Base-by-base conservation (phyloP, 2,329 filamentous ascomycete genomes). In the Alternaria conjuncta region DNA sequence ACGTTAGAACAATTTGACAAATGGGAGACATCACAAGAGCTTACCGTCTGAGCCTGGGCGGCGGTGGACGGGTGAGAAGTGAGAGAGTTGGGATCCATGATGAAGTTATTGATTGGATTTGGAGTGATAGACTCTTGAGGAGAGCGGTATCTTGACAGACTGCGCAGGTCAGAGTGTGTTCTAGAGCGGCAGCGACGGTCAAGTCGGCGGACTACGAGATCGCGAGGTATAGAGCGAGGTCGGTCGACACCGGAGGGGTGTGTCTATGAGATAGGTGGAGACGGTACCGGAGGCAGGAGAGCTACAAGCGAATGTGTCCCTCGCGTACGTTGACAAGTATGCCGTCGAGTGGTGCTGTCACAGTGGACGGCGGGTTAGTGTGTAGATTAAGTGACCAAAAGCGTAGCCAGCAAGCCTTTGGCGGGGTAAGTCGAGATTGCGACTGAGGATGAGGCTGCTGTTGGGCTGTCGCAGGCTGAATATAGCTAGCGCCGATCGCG, bases 231-330 rank as follows among this genome's bases (percentile, higher is more conserved):
- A 64, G 45, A 65, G 74, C 75, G 74, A 76, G 68, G 71, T 75
- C 75, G 75, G 71, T 77, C 73, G 73, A 69, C 69, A 70, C 71
- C 70, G 64, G 64, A 60, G 64, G 56, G 61, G 66, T 57, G 59
- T 59, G 65, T 53, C 61, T 69, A 62, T 51, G 44, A 64, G 67
- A 62, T 56, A 63, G 68, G 70, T 69, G 68, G 66, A 71, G 67
- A 69, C 73, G 83, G 81, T 86, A 86, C 84, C 86, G 72, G 80
- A 87, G 87, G 87, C 83, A 88, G 92, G 93, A 97, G 94, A 97
- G 92, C 85, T 93, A 97, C 94, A 97, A 97, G 81, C 90, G 83
- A 97, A 97, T 97, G 94, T 94, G 91, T 97, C 94, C 92, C 93
- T 93, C 85, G 85, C 85, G 84, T 82, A 81, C 79, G 81, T 82